These are phyloP conservation scores for Warburgia ugandensis DNA, from an alignment of 164 flowering plant species.

Conservation along the genomic window DNA sequence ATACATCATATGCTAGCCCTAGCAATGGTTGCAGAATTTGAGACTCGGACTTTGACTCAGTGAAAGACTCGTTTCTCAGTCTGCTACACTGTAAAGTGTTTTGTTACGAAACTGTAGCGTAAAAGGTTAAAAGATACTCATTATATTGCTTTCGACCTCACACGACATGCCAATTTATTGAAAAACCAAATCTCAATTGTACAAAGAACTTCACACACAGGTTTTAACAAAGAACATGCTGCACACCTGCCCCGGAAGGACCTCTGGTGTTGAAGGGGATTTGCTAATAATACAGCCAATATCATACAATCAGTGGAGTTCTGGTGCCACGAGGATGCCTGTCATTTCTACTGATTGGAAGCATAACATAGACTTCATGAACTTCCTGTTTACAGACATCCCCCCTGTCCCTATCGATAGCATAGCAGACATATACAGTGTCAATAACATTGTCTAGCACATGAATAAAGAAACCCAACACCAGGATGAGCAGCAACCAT, in stretches of 20 bases:
- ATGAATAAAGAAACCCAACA: slow-evolving; percentile 66
- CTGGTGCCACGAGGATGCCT: slow-evolving; percentile 4
- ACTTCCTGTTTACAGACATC: slow-evolving; percentile 42
- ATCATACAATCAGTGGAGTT: slow-evolving; percentile 8
- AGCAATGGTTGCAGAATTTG: too few species aligned
- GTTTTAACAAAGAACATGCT: neutral
- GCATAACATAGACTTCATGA: slow-evolving; percentile 15
- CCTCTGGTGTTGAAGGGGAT: too few species aligned
- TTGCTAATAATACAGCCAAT: neutral
- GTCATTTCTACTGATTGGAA: slow-evolving; percentile 12
- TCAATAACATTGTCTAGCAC: slow-evolving; percentile 83
- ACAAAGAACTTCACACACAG: neutral
- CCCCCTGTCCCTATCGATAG: slow-evolving; percentile 81
- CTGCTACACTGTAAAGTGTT: too few species aligned
- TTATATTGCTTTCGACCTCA: too few species aligned
- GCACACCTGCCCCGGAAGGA: neutral
- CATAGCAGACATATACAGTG: slow-evolving; percentile 78
- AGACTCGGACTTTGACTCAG: too few species aligned
- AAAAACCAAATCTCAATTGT: slow-evolving; percentile 1
- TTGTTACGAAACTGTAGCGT: too few species aligned
- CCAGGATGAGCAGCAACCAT: slow-evolving; percentile 48
- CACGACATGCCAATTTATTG: neutral
- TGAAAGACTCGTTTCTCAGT: too few species aligned
- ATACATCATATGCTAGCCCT: too few species aligned
- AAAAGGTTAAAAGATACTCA: too few species aligned